These are phyloP conservation scores for Simplicillium sp. DNA, from an alignment of 2,329 filamentous ascomycete species.

Conservation along the genomic window DNA sequence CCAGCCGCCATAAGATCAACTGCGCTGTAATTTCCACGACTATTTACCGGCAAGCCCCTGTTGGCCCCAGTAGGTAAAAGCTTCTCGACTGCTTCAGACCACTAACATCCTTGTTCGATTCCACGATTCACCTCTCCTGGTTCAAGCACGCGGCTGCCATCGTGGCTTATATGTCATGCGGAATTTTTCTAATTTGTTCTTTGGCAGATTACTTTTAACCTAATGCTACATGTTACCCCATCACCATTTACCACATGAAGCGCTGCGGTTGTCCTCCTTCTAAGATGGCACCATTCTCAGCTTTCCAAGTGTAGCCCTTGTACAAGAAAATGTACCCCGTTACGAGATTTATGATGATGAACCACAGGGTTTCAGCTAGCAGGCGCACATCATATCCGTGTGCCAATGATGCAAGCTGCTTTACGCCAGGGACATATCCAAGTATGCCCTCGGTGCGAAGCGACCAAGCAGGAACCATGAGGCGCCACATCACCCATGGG, in stretches of 20 bases:
- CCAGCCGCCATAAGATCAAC: too few relatives aligned
- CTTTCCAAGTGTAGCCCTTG: conserved; percentile 57
- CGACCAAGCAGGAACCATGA: conserved; percentile 56
- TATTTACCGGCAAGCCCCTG: too few relatives aligned
- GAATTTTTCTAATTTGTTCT: too few relatives aligned
- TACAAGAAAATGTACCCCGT: conserved; percentile 66
- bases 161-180: too few relatives aligned
- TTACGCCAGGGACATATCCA: background rate
- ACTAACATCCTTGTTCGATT: too few relatives aligned
- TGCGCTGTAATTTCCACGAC: too few relatives aligned
- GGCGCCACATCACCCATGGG: conserved; percentile 86
- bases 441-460: conserved; percentile 2
- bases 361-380: conserved; percentile 58
- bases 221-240: background rate
- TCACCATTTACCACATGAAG: conserved; percentile 67
- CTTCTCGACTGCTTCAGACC: too few relatives aligned
- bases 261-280: conserved; percentile 55
- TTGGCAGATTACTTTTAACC: too few relatives aligned
- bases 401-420: background rate
- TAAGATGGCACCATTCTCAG: conserved; percentile 38
- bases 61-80: too few relatives aligned
- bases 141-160: too few relatives aligned
- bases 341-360: conserved; percentile 50
- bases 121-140: background rate
- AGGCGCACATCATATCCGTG: conserved; percentile 35